A percentile compares a stretch with the other conserved stretches of the same genome.
Evolutionary conservation across 148 eudicot genomes (phyloP).

Genomic region (Cornus kousa): DNA sequence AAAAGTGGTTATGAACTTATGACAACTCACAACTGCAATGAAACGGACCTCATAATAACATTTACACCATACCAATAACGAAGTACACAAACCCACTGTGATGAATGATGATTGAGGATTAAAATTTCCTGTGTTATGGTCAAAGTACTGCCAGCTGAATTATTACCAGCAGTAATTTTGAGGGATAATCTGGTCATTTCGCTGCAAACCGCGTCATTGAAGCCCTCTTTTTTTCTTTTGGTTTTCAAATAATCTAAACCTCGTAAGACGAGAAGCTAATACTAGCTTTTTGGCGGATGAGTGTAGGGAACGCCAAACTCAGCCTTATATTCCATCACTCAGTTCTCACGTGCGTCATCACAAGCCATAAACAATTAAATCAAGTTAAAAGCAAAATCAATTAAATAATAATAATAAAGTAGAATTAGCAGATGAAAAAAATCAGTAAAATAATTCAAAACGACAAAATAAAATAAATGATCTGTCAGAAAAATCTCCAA

Average conservation of each 20-base stretch:
- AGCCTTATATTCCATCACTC: not conserved
- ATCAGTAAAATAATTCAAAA: not conserved
- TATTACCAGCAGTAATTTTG: too few species aligned
- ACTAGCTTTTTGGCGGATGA: conserved; percentile 13
- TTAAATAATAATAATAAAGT: not conserved
- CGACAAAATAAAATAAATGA: not conserved
- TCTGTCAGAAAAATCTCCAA: not conserved
- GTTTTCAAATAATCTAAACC: not conserved
- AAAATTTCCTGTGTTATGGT: too few species aligned
- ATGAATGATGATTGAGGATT: too few species aligned
- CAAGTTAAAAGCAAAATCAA: not conserved
- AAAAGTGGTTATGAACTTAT: too few species aligned
- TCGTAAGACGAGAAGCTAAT: conserved; percentile 3
- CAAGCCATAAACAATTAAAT: not conserved
- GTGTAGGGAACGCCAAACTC: conserved; percentile 16
- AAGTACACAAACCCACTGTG: too few species aligned
- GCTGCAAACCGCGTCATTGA: too few species aligned
- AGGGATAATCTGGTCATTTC: too few species aligned
- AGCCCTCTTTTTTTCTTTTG: too few species aligned
- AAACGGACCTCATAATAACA: too few species aligned
- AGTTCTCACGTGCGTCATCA: conserved; percentile 19
- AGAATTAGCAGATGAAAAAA: not conserved
- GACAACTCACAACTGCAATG: too few species aligned
- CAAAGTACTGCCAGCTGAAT: too few species aligned
- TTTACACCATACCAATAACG: too few species aligned